Conservation (phyloP, 2,329 filamentous ascomycete genomes). For the Penicillium sp. region DNA sequence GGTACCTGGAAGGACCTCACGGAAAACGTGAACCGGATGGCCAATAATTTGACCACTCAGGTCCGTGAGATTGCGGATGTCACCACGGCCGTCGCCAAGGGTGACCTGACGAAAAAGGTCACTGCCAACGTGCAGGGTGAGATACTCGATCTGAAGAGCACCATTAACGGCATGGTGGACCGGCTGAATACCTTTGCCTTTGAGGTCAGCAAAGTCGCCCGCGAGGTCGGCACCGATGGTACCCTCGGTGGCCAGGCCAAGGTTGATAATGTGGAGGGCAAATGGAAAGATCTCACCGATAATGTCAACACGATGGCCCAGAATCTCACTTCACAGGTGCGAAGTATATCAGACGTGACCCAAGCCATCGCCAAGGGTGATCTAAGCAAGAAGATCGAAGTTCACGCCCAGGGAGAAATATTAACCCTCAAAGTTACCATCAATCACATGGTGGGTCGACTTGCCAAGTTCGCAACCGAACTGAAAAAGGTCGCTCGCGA, state of each 20-base stretch:
- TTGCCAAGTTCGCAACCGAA: conserved; percentile 94
- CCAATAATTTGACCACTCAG: conserved; percentile 94
- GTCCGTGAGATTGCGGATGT: conserved; percentile 97
- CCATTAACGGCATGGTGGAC: conserved; percentile 66
- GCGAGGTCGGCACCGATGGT: conserved; percentile 60
- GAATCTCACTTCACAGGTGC: conserved; percentile 63
- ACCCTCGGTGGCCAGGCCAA: conserved; percentile 59
- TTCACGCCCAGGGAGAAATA: conserved; percentile 92
- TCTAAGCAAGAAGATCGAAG: conserved; percentile 92
- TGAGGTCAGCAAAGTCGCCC: conserved; percentile 60
- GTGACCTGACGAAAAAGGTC: conserved; percentile 93
- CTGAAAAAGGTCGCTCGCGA: conserved; percentile 94
- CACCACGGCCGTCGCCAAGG: conserved; percentile 88
- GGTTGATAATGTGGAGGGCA: conserved; percentile 60
- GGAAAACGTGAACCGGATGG: conserved; percentile 96
- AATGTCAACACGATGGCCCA: conserved; percentile 64
- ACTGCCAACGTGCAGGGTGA: conserved; percentile 89
- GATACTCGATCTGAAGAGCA: conserved; percentile 91
- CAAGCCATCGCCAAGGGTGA: conserved; percentile 93
- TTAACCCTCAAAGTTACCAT: conserved; percentile 91
- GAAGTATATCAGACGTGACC: conserved; percentile 88
- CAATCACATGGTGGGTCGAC: conserved; percentile 95
- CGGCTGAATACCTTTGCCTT: conserved; percentile 58
- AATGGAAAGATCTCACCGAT: conserved; percentile 62
- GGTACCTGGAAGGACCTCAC: conserved; percentile 97